Base-by-base conservation (phyloP, 2,329 filamentous ascomycete genomes). In the Colletotrichum siamense region DNA sequence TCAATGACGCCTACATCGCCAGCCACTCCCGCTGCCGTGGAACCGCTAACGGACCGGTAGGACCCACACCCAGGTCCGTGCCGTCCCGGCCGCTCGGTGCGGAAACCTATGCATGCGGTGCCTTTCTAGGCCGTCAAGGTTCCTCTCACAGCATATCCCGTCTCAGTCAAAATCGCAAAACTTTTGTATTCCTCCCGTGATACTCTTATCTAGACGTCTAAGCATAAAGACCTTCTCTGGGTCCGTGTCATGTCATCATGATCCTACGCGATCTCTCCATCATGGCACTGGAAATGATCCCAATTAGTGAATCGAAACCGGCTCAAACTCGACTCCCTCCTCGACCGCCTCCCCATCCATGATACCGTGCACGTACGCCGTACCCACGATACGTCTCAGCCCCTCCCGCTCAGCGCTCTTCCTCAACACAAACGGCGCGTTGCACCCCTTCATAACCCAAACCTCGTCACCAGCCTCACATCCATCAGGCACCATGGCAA, bases 1-100 rank as follows among this genome's bases (percentile, higher is more conserved):
- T 74, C 70, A 67, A 78, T 78, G 76, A 78, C 76, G 75, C 69
- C 52, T 65, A 77, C 76, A 71, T 62, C 36, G 55, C 57, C 65
- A 66, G 68, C 69, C 71, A 61, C 72, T 49, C 16, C 30, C 57
- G 57, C n/a, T 30, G 9, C 32, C 12, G 28, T 28, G 55, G 39
- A 18, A 55, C n/a, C 69, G 55, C 70, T 64, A 24, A n/a, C 39
- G 55, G 55, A 8, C 32, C 69, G 69, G 26, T 26, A 13, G 0
- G 69, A 64, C 57, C 69, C 63, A 69, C 70, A 3, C 1, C 7
- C 24, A 26, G n/a, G 57, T 12, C 69, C 64, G 69, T 61, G 55
- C 73, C 73, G 73, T 73, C 30, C 69, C 73, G 73, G 26, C 26
- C 49, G 57, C 26, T 26, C 32, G 22, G 13, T 12, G n/a, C 10